Percentiles rank a stretch among this genome's conserved stretches.
Evolutionary conservation across 768 basidiomycete species (phyloP).

Genomic region (Lanmaoa rubissima): DNA sequence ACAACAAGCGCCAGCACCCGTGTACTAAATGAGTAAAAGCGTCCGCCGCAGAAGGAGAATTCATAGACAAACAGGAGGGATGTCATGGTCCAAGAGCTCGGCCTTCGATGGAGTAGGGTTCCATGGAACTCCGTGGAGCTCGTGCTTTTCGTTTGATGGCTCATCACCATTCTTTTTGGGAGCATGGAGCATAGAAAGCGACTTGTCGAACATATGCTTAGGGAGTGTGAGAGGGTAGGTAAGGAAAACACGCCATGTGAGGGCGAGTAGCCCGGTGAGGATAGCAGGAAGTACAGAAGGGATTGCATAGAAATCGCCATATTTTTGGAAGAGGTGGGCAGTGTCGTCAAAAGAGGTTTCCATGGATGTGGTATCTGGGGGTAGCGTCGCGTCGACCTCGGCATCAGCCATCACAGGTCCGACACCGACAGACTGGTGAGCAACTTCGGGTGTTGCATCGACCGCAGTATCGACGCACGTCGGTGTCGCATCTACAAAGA

Average conservation of each 20-base stretch:
- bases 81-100: constrained; percentile 32
- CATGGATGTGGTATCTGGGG: constrained; percentile 18
- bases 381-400: constrained; percentile 34
- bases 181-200: constrained; percentile 34
- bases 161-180: constrained; percentile 30
- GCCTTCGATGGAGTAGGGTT: constrained; percentile 28
- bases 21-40: constrained; percentile 44
- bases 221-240: constrained; percentile 51
- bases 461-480: constrained; percentile 43
- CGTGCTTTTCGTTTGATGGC: constrained; percentile 29
- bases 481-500: constrained; percentile 55
- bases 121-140: constrained; percentile 25
- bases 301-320: constrained; percentile 32
- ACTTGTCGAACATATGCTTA: constrained; percentile 38
- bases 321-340: constrained; percentile 20
- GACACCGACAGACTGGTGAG: constrained; percentile 34
- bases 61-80: constrained; percentile 51
- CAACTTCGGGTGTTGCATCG: constrained; percentile 39
- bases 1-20: constrained; percentile 46
- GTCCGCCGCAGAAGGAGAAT: constrained; percentile 36
- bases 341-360: constrained; percentile 25
- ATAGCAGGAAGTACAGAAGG: constrained; percentile 30
- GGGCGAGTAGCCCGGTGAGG: constrained; percentile 40
- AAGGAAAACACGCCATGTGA: constrained; percentile 48
- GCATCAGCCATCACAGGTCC: constrained; percentile 27